These are phyloP conservation scores for Canavalia ensiformis DNA, from an alignment of 306 rosid species.

Conservation along the genomic window DNA sequence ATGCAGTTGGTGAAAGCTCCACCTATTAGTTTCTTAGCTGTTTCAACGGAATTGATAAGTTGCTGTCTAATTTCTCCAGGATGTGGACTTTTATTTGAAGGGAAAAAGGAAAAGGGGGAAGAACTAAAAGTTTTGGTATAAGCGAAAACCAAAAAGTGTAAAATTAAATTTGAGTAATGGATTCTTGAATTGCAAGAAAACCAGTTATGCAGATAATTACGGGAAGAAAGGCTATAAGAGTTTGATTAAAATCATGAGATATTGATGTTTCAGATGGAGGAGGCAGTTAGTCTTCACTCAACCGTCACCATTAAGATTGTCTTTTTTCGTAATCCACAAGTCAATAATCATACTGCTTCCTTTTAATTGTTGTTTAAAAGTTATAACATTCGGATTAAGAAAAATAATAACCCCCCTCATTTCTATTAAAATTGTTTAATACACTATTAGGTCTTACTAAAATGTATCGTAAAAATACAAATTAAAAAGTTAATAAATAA, in stretches of 20 bases:
- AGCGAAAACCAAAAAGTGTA: background rate
- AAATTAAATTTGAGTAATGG: constrained; percentile 21
- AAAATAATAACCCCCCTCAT: too few relatives aligned
- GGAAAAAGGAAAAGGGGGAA: background rate
- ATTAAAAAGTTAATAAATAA: too few relatives aligned
- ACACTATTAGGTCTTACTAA: too few relatives aligned
- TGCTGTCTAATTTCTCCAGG: background rate
- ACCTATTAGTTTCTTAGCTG: background rate
- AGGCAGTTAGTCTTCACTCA: constrained; percentile 44
- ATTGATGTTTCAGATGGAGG: constrained; percentile 35
- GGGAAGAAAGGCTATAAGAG: constrained; percentile 9
- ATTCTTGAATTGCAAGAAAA: constrained; percentile 47
- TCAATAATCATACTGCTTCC: constrained; percentile 5
- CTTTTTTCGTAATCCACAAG: constrained; percentile 40
- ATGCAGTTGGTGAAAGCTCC: constrained; percentile 23
- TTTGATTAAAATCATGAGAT: constrained; percentile 36
- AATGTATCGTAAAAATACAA: too few relatives aligned
- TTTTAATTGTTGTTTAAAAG: too few relatives aligned
- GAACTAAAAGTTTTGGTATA: constrained; percentile 5
- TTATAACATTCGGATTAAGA: too few relatives aligned
- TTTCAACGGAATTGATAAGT: background rate
- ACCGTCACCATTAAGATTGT: constrained; percentile 48
- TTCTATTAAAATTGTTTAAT: too few relatives aligned
- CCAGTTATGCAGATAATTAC: constrained; percentile 11
- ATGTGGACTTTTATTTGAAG: constrained; percentile 11